Base-by-base conservation (phyloP, 2,329 filamentous ascomycete genomes). In the Xylariaceae sp. region DNA sequence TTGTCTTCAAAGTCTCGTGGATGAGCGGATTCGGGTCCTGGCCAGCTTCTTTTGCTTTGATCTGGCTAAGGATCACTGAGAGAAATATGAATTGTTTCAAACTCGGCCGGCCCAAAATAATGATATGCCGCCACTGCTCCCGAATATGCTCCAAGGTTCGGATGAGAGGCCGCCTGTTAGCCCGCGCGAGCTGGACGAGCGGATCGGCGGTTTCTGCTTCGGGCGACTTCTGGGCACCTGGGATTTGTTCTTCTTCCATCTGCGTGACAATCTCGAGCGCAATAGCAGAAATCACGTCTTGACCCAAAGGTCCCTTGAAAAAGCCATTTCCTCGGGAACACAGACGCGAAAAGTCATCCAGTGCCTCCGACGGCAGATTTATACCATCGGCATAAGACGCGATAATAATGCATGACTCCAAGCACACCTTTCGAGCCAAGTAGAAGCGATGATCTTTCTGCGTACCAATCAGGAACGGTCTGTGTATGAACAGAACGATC, bases 361-460 rank as follows among this genome's bases (percentile, higher is more conserved):
- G 32, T 1, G 20, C 5, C 9, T n/a, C 32, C 2, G 7, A 40
- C 1, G 49, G 37, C 1, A 65, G 50, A 12, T 59, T 53, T 18
- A 67, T 52, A 9, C 32, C 44, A n/a, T 64, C 51, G 0, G 54
- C 52, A 42, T 68, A 55, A 2, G 65, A 64, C 2, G 64, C 59
- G 40, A 65, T 63, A 54, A 66, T 62, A 23, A 67, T 56, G 43
- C 60, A 58, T 1, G 60, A 59, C 50, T 70, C 67, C 0, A 70
- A 57, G 41, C 61, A 63, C 2, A 49, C 48, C 42, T 68, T 68
- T n/a, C 66, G 60, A 3, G 67, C 61, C 2, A 66, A 48, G 7
- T 65, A 59, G 50, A 63, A 68, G 12, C 60, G 62, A 9, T 60
- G 59, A 40, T 68, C 61, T n/a, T 51, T 52, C 0, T 48, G 52